These are phyloP conservation scores for Psilocybe sp. DNA, from an alignment of 768 basidiomycete genomes.

Conservation along the genomic window DNA sequence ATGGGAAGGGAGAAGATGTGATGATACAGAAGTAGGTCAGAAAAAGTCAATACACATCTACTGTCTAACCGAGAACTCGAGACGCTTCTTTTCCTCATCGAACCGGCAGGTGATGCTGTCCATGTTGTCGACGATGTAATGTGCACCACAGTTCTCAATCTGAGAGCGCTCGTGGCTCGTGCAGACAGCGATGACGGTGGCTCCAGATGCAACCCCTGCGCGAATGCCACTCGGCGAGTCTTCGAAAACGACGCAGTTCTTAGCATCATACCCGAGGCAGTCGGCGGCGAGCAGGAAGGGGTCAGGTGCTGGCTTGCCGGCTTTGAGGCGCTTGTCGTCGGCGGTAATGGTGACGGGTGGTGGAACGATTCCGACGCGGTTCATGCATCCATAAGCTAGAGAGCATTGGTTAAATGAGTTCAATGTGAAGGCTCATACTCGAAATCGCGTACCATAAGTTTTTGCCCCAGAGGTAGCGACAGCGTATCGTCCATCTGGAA, in stretches of 20 bases:
- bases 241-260: constrained; percentile 74
- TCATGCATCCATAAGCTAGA: constrained; percentile 64
- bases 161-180: constrained; percentile 63
- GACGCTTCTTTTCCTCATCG: constrained; percentile 18
- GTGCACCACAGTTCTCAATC: constrained; percentile 55
- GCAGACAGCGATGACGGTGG: constrained; percentile 72
- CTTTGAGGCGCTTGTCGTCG: constrained; percentile 70
- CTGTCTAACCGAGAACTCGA: too few species aligned
- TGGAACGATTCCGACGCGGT: constrained; percentile 64
- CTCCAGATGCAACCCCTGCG: constrained; percentile 71
- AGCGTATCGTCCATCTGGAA: constrained; percentile 65
- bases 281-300: constrained; percentile 62
- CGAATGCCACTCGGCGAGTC: constrained; percentile 79
- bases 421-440: neutral
- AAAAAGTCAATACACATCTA: too few species aligned
- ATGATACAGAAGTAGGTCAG: too few species aligned
- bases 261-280: constrained; percentile 52
- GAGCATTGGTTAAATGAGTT: neutral
- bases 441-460: constrained; percentile 50
- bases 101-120: constrained; percentile 41
- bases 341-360: constrained; percentile 73
- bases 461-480: constrained; percentile 75
- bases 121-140: constrained; percentile 55
- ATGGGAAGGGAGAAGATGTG: too few species aligned
- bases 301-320: constrained; percentile 61